Evolutionary conservation across 805 yeast species (phyloP), one percentile per base, ranked within the genome.

Genomic region (Saccharomycopsis selenospora): DNA sequence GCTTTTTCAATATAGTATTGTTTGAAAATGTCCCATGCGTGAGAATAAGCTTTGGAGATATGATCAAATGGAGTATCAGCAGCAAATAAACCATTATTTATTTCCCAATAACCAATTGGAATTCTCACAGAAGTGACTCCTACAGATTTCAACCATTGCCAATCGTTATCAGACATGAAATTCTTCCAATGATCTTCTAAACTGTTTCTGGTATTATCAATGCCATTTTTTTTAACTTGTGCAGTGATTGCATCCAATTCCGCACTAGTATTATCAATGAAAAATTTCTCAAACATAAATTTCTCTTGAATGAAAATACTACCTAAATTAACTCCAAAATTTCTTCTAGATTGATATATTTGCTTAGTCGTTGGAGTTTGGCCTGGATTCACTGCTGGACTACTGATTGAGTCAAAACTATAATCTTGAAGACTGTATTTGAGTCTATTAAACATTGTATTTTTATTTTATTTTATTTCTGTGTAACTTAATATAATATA

Each of bases 71-170:
- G 80, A 2, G 95, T 82, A 3, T 73, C 77, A 18, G 65, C 63
- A 38, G 79, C 66, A 60, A 70, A 83, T 14, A 57, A 55, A 1
- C 90, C 87, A 18, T 82, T 80, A 45, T 68, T 74, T n/a, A 89
- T 77, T 49, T 77, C 80, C 96, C 96, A 91, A 64, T 85, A 91
- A 0, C 98, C 98, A 55, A 91, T 66, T 5, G 99, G 98, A 1
- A 91, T 72, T 58, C 99, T 73, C 3, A 91, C 72, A 1, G 89
- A 76, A 22, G 86, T 87, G n/a, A 85, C 85, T 5, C 87, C 85
- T 1, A 59, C 64, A 18, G 71, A 66, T 41, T 68, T 63, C 25
- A 91, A 64, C 85, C 88, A 88, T 18, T 73, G 59, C 95, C 96
- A 90, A 61, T 91, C 97, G 5, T 73, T 73, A 48, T 80, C 85